These are phyloP conservation scores for Nakataea oryzae DNA, from an alignment of 2,329 filamentous ascomycete genomes.

Conservation along the genomic window DNA sequence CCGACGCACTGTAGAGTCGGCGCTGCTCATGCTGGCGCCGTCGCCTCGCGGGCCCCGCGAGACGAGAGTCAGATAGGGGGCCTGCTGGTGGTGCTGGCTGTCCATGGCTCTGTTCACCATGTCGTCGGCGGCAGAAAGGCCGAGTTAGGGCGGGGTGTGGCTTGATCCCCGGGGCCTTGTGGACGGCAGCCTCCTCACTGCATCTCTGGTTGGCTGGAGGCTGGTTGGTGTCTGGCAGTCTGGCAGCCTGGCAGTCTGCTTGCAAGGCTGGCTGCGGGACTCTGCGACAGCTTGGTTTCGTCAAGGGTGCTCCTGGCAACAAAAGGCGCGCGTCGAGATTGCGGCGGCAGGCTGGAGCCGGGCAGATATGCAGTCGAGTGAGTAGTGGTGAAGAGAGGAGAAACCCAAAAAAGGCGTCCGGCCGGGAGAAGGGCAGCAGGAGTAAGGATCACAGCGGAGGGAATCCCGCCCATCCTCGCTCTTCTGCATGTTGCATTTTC, in stretches of 20 bases:
- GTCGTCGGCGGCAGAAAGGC: not conserved
- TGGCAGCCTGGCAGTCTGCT: too few relatives aligned
- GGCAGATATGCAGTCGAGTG: too few relatives aligned
- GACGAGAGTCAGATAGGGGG: slow-evolving; percentile 42
- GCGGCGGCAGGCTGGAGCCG: not conserved
- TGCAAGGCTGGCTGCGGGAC: not conserved
- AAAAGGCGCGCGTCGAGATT: not conserved
- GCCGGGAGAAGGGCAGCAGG: not conserved
- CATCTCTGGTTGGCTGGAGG: not conserved
- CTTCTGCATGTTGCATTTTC: not conserved
- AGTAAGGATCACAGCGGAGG: not conserved
- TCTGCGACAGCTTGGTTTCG: not conserved
- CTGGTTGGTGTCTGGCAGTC: not conserved
- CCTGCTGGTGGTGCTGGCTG: slow-evolving; percentile 28
- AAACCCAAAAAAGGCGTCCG: not conserved
- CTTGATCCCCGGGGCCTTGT: not conserved
- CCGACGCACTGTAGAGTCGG: slow-evolving; percentile 38
- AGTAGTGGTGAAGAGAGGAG: not conserved
- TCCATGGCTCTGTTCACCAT: not conserved
- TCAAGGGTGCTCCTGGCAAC: not conserved
- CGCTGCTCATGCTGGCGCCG: slow-evolving; percentile 33
- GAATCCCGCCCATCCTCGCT: not conserved
- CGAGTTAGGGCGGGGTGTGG: not conserved
- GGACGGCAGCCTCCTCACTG: not conserved
- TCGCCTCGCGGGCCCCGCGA: slow-evolving; percentile 33